Evolutionary conservation across 2,329 filamentous ascomycete species (phyloP).

Genomic region (Sarocladium kiliense): DNA sequence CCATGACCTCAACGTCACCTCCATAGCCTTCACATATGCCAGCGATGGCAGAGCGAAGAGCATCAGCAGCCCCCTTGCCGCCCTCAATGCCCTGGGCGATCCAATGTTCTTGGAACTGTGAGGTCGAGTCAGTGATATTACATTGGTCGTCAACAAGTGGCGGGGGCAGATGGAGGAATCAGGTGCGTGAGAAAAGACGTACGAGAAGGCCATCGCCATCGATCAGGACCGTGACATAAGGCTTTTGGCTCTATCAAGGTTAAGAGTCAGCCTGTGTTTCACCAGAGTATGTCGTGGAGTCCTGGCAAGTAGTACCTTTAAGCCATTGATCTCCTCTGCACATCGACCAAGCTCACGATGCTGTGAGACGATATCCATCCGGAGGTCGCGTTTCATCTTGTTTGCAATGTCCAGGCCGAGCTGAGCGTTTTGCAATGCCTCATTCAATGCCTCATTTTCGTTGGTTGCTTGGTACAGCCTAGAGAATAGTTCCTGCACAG

Average conservation of each 20-base stretch:
- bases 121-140: background rate
- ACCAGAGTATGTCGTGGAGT: too few relatives aligned
- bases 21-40: slow-evolving; percentile 38
- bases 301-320: too few relatives aligned
- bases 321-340: slow-evolving; percentile 35
- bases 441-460: slow-evolving; percentile 34
- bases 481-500: background rate
- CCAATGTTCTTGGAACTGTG: slow-evolving; percentile 53
- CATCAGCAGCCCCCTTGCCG: slow-evolving; percentile 46
- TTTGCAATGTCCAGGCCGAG: slow-evolving; percentile 48
- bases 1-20: slow-evolving; percentile 47
- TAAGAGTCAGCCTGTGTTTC: background rate
- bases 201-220: slow-evolving; percentile 61
- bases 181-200: slow-evolving; percentile 14
- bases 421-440: slow-evolving; percentile 36
- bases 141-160: background rate
- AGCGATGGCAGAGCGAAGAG: slow-evolving; percentile 42
- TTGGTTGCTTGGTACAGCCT: background rate
- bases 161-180: background rate
- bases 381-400: slow-evolving; percentile 42
- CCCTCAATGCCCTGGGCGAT: slow-evolving; percentile 51
- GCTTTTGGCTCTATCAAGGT: slow-evolving; percentile 42
- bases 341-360: slow-evolving; percentile 28
- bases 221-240: slow-evolving; percentile 56
- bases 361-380: slow-evolving; percentile 19